Evolutionary conservation across 1,139 yeast genomes (phyloP).

Genomic region (Sugiyamaella neomexicana): DNA sequence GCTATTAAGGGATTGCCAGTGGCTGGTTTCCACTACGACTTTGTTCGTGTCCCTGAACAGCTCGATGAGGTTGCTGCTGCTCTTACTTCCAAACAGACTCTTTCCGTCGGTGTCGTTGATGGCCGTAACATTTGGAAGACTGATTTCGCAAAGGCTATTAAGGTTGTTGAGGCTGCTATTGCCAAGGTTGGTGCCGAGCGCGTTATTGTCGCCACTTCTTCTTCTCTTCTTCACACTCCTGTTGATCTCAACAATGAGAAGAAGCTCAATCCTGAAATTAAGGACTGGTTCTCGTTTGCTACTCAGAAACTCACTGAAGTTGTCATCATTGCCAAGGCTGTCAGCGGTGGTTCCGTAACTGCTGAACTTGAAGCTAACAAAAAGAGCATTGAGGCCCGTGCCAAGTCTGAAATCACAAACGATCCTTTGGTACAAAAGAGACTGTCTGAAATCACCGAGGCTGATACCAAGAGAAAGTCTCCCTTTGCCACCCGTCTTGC

Average conservation of each 20-base stretch:
- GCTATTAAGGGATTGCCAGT: constrained; percentile 91
- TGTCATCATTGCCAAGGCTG: constrained; percentile 85
- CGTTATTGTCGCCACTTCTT: constrained; percentile 90
- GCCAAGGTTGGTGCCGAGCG: constrained; percentile 84
- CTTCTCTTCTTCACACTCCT: constrained; percentile 97
- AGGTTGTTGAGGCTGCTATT: constrained; percentile 76
- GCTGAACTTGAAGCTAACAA: constrained; percentile 77
- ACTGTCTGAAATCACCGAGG: constrained; percentile 76
- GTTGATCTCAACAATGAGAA: constrained; percentile 90
- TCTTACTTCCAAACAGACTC: constrained; percentile 65
- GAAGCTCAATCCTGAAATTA: constrained; percentile 85
- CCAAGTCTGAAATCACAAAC: constrained; percentile 84
- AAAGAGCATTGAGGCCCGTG: constrained; percentile 80
- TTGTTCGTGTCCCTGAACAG: constrained; percentile 95
- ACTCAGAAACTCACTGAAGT: constrained; percentile 94
- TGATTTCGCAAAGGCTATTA: constrained; percentile 84
- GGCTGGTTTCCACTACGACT: constrained; percentile 94
- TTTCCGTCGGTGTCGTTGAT: constrained; percentile 95
- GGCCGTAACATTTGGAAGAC: constrained; percentile 99
- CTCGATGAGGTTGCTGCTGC: constrained; percentile 75
- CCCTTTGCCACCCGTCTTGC: constrained; percentile 85
- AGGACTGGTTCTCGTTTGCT: constrained; percentile 98
- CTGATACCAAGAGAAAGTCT: constrained; percentile 69
- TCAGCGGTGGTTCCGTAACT: constrained; percentile 61
- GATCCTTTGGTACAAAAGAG: constrained; percentile 88